Percentiles rank a stretch among this genome's conserved stretches.
These are phyloP conservation scores for Globisporangium orthogonon DNA, from an alignment of 352 stramenopile species.

Conservation along the genomic window DNA sequence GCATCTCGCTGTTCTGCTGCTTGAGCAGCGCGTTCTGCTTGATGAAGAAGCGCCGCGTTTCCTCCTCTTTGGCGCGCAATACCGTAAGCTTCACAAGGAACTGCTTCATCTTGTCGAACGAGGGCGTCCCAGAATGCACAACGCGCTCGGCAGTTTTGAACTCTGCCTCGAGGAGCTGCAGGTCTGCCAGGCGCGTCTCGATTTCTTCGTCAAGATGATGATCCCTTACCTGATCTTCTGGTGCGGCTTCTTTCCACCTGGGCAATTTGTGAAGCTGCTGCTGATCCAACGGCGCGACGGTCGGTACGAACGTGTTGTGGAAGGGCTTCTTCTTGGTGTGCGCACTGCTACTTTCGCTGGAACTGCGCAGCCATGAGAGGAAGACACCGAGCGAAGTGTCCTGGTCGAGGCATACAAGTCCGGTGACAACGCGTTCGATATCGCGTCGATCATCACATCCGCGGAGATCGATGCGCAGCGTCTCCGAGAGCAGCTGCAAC, in stretches of 20 bases:
- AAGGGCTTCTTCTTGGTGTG: conserved; percentile 35
- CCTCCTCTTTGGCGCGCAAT: conserved; percentile 55
- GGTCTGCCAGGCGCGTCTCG: conserved; percentile 22
- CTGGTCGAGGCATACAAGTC: conserved; percentile 62
- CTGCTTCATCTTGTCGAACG: conserved; percentile 73
- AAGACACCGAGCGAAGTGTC: conserved; percentile 70
- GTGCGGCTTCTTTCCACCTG: conserved; percentile 1
- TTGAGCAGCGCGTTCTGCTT: conserved; percentile 39
- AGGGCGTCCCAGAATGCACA: conserved; percentile 44
- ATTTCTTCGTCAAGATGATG: conserved; percentile 63
- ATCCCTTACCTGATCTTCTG: conserved; percentile 27
- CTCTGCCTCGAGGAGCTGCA: conserved; percentile 38
- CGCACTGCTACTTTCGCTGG: conserved; percentile 19
- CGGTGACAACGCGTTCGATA: conserved; percentile 52
- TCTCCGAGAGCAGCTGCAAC: conserved; percentile 45
- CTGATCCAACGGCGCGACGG: conserved; percentile 19
- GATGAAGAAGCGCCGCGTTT: conserved; percentile 43
- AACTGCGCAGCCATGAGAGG: conserved; percentile 49
- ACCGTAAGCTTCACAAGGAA: conserved; percentile 60
- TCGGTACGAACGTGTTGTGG: conserved; percentile 59
- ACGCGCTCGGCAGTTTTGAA: conserved; percentile 59
- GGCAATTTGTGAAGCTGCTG: background rate
- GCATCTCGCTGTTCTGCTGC: conserved; percentile 49
- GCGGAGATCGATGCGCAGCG: conserved; percentile 53
- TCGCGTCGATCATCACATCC: conserved; percentile 51